Evolutionary conservation across 805 yeast genomes (phyloP), one percentile per base, ranked within the genome.

Genomic region (Lipomyces japonicus): DNA sequence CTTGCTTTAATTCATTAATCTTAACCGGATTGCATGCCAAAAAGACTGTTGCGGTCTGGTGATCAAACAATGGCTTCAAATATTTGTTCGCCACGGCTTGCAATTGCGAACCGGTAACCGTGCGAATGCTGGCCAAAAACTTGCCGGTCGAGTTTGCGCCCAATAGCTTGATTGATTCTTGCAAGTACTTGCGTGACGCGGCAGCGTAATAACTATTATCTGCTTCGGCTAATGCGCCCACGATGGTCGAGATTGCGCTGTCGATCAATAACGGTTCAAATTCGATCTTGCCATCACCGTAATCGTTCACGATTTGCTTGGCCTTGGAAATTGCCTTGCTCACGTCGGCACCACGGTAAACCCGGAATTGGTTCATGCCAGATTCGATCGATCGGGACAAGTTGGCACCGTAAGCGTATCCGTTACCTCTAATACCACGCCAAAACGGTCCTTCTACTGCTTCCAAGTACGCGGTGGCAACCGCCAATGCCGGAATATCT

Each of bases 361-460:
- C 75, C 40, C 74, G 75, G 61, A 82, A 86, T 3, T 75, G 73
- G 55, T 91, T 67, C 46, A 75, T 78, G 2, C 95, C 91, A 36
- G 78, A 69, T 58, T 88, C 96, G 10, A 78, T 63, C 54, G 76
- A 75, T 42, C 79, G 73, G 39, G 73, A 63, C 59, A 87, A 73
- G 47, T 71, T 73, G 1, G 91, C 93, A 34, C 96, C 97, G 66
- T 93, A 93, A 0, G 97, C 97, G 38, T 86, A 71, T 2, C 98
- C 98, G 1, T 89, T 77, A 36, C 98, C 98, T 68, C 98, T 79
- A 30, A 93, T 86, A 48, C 95, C 96, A 61, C 87, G 78, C 97
- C 97, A 91, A 56, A 91, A 83, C 31, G 97, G 98, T 2, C 98
- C 98, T 66, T 93, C 98, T 18, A 87, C 88, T 32, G 88, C 84